Percentiles rank a stretch among this genome's conserved stretches.
Evolutionary conservation across 441 rosid species (phyloP).

Genomic region (Mallotus repandus): DNA sequence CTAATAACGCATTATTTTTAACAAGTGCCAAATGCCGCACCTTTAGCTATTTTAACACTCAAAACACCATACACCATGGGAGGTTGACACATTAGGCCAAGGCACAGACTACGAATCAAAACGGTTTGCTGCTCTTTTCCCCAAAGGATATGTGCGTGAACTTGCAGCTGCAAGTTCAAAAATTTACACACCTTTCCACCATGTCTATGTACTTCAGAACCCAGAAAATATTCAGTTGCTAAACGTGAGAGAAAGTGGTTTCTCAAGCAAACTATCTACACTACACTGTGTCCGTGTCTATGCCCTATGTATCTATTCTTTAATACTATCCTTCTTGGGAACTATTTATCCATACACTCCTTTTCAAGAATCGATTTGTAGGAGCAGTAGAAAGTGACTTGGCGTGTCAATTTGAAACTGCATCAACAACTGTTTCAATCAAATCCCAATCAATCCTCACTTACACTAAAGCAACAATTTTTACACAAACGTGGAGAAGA

Average conservation of each 20-base stretch:
- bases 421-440: conserved; percentile 16
- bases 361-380: conserved; percentile 9
- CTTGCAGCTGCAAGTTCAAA: conserved; percentile 8
- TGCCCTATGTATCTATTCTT: conserved; percentile 17
- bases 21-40: background rate
- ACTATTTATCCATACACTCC: conserved; percentile 16
- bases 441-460: conserved; percentile 10
- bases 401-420: conserved; percentile 39
- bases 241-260: background rate
- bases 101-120: conserved; percentile 4
- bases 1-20: background rate
- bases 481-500: conserved; percentile 15
- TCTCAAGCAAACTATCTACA: conserved; percentile 18
- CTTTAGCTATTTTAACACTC: no score
- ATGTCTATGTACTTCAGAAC: background rate
- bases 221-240: conserved; percentile 14
- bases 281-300: background rate
- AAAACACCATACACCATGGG: background rate
- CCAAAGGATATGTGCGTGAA: conserved; percentile 12
- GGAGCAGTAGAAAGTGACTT: conserved; percentile 14
- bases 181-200: background rate
- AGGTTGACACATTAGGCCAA: background rate
- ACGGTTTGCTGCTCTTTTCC: conserved; percentile 15
- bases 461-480: background rate
- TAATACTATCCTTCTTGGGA: conserved; percentile 29